Evolutionary conservation across 441 rosid species (phyloP).

Genomic region (Croton setiger): DNA sequence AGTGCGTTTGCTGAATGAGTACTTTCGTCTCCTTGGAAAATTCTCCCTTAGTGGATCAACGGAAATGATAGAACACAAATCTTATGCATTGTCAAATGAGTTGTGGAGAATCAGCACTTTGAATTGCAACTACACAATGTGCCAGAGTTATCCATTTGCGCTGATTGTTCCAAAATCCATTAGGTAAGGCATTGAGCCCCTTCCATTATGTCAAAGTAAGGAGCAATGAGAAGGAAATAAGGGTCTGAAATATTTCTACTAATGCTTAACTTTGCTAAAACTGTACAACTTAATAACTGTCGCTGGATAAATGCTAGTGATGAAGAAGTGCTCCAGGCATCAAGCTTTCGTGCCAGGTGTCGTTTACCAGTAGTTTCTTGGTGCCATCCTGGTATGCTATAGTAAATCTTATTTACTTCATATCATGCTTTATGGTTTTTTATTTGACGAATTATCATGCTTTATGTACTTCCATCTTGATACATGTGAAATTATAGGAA

Average conservation of each 20-base stretch:
- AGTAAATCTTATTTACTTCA: constrained; percentile 13
- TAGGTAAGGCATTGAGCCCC: constrained; percentile 48
- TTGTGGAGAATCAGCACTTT: constrained; percentile 82
- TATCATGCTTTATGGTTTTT: background rate
- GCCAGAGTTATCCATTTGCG: constrained; percentile 90
- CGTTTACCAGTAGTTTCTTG: constrained; percentile 93
- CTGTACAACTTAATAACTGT: constrained; percentile 24
- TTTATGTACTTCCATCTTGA: constrained; percentile 14
- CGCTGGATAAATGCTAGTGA: constrained; percentile 49
- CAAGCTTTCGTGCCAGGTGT: constrained; percentile 84
- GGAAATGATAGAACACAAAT: constrained; percentile 67
- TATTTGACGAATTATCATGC: too few species aligned
- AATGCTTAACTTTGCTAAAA: constrained; percentile 14
- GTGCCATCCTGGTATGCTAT: constrained; percentile 87
- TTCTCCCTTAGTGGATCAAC: constrained; percentile 52
- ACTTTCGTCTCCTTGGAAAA: constrained; percentile 85
- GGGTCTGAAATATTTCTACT: constrained; percentile 6
- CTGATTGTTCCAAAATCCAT: constrained; percentile 83
- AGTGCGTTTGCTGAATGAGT: constrained; percentile 88
- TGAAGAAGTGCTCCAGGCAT: constrained; percentile 85
- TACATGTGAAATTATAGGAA: constrained; percentile 36
- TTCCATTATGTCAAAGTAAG: constrained; percentile 15
- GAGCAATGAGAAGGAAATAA: background rate
- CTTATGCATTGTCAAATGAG: constrained; percentile 70
- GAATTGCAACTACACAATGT: constrained; percentile 67